Evolutionary conservation across 2,329 filamentous ascomycete genomes (phyloP).

Genomic region (Dothiorella sarmentorum): DNA sequence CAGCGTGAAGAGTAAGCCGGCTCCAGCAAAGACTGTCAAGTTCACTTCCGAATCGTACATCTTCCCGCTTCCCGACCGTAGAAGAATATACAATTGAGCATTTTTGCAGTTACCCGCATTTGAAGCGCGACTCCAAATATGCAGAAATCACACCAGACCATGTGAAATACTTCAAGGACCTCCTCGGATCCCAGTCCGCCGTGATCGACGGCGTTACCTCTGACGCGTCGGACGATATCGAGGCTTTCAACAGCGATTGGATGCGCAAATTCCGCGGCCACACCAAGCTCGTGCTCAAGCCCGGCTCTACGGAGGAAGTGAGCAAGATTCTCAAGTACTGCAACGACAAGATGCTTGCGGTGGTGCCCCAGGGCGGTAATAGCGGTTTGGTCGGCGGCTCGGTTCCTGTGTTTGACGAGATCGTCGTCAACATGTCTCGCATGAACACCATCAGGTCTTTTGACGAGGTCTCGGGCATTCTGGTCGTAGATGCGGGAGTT

Average conservation of each 20-base stretch:
- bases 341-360: slow-evolving; percentile 86
- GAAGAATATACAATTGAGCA: background rate
- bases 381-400: slow-evolving; percentile 94
- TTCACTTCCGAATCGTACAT: slow-evolving; percentile 75
- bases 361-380: slow-evolving; percentile 96
- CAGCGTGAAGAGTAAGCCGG: slow-evolving; percentile 31
- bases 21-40: slow-evolving; percentile 53
- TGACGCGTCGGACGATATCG: slow-evolving; percentile 74
- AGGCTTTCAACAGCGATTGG: slow-evolving; percentile 95
- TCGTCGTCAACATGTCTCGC: slow-evolving; percentile 82
- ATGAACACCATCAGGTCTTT: slow-evolving; percentile 93
- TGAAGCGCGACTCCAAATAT: slow-evolving; percentile 78
- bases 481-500: slow-evolving; percentile 87
- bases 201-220: slow-evolving; percentile 78
- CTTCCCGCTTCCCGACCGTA: background rate
- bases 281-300: slow-evolving; percentile 81
- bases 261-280: slow-evolving; percentile 98
- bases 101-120: slow-evolving; percentile 62
- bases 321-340: slow-evolving; percentile 91
- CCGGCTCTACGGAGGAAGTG: slow-evolving; percentile 78
- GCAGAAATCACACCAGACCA: slow-evolving; percentile 70
- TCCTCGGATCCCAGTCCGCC: slow-evolving; percentile 76
- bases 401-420: slow-evolving; percentile 96
- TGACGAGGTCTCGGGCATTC: slow-evolving; percentile 84
- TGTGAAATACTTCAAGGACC: slow-evolving; percentile 73